Percentiles rank a stretch among this genome's conserved stretches.
phyloP scores from a whole-genome alignment of 805 yeast species.

The Cyberlindnera euphorbiiphila region DNA sequence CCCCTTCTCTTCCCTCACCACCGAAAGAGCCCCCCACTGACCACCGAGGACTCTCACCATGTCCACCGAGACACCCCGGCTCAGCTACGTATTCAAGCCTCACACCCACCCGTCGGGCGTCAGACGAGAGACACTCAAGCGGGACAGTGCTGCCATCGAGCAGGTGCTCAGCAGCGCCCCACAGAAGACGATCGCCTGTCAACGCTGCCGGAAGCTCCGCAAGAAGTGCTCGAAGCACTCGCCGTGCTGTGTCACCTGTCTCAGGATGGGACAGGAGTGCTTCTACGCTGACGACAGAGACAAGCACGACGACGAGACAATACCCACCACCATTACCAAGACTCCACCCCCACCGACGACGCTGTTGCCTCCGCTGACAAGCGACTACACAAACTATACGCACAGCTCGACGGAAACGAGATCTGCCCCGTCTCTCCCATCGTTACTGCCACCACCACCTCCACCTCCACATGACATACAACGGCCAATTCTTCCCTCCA shows the following conservation, averaged over 20 bases:
- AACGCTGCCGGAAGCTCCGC: conserved; percentile 31
- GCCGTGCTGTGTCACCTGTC: conserved; percentile 47
- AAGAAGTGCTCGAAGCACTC: conserved; percentile 50
- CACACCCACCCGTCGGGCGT: conserved; percentile 19
- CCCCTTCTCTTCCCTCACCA: neutral
- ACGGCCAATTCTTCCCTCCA: too few species aligned
- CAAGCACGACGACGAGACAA: neutral
- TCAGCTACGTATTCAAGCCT: conserved; percentile 16
- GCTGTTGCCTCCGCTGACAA: conserved; percentile 11
- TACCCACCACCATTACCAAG: neutral
- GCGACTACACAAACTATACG: conserved; percentile 5
- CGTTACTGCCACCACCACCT: neutral
- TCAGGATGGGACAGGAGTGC: conserved; percentile 37
- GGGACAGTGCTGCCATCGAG: conserved; percentile 6
- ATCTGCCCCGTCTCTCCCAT: neutral
- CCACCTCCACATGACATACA: neutral
- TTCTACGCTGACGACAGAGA: conserved; percentile 20
- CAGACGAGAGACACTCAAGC: conserved; percentile 8
- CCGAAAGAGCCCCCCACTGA: too few species aligned
- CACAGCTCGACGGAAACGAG: neutral
- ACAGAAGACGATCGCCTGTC: conserved; percentile 25
- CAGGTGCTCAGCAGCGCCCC: conserved; percentile 10
- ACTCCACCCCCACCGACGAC: conserved; percentile 1
- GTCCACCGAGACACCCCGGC: conserved; percentile 3
- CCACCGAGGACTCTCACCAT: too few species aligned